Evolutionary conservation across 108 stramenopile species (phyloP).

Genomic region (Schizochytrium sp.): DNA sequence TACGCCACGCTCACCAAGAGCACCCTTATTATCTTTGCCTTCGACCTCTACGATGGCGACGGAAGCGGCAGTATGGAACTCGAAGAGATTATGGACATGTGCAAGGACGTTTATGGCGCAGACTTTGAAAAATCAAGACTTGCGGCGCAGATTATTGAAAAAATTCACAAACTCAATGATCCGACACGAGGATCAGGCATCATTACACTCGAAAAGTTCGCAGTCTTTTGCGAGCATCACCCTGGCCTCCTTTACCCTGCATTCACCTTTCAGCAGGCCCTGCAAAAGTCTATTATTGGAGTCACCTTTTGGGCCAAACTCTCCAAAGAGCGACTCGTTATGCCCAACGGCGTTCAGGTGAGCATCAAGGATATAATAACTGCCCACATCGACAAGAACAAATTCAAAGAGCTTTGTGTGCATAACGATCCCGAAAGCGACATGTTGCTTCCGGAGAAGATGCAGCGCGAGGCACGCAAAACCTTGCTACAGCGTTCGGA

Average conservation of each 20-base stretch:
- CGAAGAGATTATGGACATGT: slow-evolving; percentile 35
- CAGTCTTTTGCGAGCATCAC: slow-evolving; percentile 44
- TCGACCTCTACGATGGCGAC: slow-evolving; percentile 50
- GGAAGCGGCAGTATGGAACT: slow-evolving; percentile 37
- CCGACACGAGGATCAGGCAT: neutral
- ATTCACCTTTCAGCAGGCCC: slow-evolving; percentile 34
- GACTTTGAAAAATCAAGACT: slow-evolving; percentile 26
- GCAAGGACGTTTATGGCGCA: slow-evolving; percentile 45
- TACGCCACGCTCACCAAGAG: slow-evolving; percentile 47
- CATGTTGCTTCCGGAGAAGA: neutral
- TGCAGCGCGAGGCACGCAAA: neutral
- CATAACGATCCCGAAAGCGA: neutral
- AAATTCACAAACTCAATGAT: slow-evolving; percentile 19
- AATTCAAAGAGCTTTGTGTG: slow-evolving; percentile 2
- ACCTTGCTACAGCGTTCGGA: neutral
- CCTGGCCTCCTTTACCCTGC: slow-evolving; percentile 47
- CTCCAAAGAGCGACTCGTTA: slow-evolving; percentile 25
- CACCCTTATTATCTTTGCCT: slow-evolving; percentile 45
- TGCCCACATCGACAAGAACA: slow-evolving; percentile 33
- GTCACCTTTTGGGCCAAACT: slow-evolving; percentile 33
- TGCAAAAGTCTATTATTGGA: slow-evolving; percentile 41
- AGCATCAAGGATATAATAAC: slow-evolving; percentile 30
- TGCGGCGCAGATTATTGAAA: slow-evolving; percentile 28
- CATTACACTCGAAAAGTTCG: slow-evolving; percentile 30
- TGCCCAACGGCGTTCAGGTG: slow-evolving; percentile 36